A percentile compares a stretch with the other conserved stretches of the same genome.
These are phyloP conservation scores for Panus rudis DNA, from an alignment of 768 basidiomycete genomes.

Conservation along the genomic window DNA sequence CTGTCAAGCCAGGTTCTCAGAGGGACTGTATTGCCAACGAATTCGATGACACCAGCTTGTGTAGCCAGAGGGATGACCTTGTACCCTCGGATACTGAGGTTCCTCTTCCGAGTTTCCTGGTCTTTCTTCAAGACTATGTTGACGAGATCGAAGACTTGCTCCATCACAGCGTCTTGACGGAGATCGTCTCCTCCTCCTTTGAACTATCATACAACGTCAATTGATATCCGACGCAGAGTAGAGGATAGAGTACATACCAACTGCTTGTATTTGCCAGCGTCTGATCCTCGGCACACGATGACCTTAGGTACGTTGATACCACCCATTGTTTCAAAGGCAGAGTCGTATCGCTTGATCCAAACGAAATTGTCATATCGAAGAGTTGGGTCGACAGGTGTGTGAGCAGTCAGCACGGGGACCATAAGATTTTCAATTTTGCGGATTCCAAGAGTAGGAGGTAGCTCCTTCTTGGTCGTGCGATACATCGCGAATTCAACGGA, in stretches of 20 bases:
- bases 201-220: conserved; percentile 44
- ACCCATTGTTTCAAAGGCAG: conserved; percentile 56
- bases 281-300: conserved; percentile 55
- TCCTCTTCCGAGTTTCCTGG: conserved; percentile 65
- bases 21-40: conserved; percentile 72
- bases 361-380: conserved; percentile 61
- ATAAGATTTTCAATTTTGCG: conserved; percentile 42
- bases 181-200: conserved; percentile 93
- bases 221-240: not conserved
- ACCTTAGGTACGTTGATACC: conserved; percentile 85
- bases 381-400: conserved; percentile 63
- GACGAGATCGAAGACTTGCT: conserved; percentile 90
- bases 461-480: conserved; percentile 41
- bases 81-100: conserved; percentile 74
- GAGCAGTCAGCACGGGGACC: conserved; percentile 81
- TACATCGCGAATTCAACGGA: conserved; percentile 70
- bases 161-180: conserved; percentile 98
- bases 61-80: conserved; percentile 80
- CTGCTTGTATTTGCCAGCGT: conserved; percentile 66
- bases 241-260: conserved; percentile 64
- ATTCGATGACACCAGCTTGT: conserved; percentile 84
- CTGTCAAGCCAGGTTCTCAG: conserved; percentile 52
- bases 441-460: conserved; percentile 44
- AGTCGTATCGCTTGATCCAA: conserved; percentile 60
- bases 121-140: conserved; percentile 73